Evolutionary conservation across 2,329 filamentous ascomycete genomes (phyloP).

Genomic region (Cryphonectria parasitica): DNA sequence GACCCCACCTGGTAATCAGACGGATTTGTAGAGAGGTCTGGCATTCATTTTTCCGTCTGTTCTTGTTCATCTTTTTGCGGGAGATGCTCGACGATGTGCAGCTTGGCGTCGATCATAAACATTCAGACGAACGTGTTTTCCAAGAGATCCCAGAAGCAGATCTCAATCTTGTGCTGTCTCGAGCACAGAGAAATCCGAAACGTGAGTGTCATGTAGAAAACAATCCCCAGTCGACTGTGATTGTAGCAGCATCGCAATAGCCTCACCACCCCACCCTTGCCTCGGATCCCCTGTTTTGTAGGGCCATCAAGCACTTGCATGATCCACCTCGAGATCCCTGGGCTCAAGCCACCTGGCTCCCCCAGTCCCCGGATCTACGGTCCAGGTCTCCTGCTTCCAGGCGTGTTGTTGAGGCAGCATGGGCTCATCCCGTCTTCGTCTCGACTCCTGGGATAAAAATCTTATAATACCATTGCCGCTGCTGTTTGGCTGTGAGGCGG

Average conservation of each 20-base stretch:
- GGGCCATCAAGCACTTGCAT: neutral
- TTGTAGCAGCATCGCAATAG: neutral
- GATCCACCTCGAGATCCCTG: neutral
- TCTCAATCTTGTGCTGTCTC: slow-evolving; percentile 6
- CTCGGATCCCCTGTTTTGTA: slow-evolving; percentile 5
- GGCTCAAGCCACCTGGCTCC: neutral
- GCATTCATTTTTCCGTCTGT: neutral
- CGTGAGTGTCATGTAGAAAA: slow-evolving; percentile 11
- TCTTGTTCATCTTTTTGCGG: neutral
- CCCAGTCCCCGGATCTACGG: slow-evolving; percentile 3
- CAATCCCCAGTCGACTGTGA: neutral
- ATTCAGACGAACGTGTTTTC: slow-evolving; percentile 1
- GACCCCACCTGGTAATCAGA: neutral
- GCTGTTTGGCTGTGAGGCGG: neutral
- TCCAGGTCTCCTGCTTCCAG: neutral
- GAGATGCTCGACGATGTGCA: neutral
- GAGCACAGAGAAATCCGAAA: slow-evolving; percentile 5
- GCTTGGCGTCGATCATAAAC: slow-evolving; percentile 16
- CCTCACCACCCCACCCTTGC: slow-evolving; percentile 9
- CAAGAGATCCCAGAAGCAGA: slow-evolving; percentile 3
- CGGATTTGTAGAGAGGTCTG: neutral
- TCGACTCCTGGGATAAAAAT: neutral
- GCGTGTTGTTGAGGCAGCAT: neutral
- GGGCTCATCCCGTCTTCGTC: neutral
- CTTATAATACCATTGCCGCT: neutral